Evolutionary conservation across 805 yeast species (phyloP).

Genomic region (Blastobotrys peoriensis): DNA sequence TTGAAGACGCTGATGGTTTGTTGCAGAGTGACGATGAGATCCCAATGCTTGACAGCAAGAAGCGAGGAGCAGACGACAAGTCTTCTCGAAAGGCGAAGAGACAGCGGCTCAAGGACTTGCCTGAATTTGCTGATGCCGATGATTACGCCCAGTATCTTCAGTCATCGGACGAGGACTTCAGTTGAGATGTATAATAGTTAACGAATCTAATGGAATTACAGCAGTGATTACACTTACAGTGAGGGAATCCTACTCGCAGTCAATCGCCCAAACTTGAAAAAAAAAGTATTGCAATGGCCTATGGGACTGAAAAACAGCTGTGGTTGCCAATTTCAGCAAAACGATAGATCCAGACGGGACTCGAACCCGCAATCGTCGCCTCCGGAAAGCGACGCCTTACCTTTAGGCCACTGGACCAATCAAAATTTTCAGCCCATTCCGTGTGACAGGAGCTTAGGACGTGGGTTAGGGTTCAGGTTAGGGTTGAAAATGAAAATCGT

Average conservation of each 20-base stretch:
- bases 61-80: conserved; percentile 19
- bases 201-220: too few relatives aligned
- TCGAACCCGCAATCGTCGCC: conserved; percentile 26
- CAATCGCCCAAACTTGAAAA: background rate
- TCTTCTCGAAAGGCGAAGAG: conserved; percentile 39
- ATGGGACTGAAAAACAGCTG: conserved; percentile 1
- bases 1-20: conserved; percentile 34
- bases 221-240: too few relatives aligned
- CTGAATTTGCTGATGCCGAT: conserved; percentile 83
- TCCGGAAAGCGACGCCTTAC: conserved; percentile 27
- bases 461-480: too few relatives aligned
- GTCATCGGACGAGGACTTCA: conserved; percentile 47
- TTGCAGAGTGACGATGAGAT: conserved; percentile 35
- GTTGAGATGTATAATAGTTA: conserved; percentile 11
- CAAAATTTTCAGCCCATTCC: background rate
- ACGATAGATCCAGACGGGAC: conserved; percentile 24
- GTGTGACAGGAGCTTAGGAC: too few relatives aligned
- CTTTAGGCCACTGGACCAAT: conserved; percentile 23
- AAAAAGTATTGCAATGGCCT: background rate
- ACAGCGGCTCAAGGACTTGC: conserved; percentile 59
- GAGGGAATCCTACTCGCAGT: too few relatives aligned
- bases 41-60: conserved; percentile 17
- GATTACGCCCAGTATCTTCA: conserved; percentile 71
- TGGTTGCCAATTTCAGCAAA: too few relatives aligned
- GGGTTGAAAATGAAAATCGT: too few relatives aligned